These are phyloP conservation scores for Diophrys appendiculata DNA, from an alignment of 73 alveolate species.

Conservation along the genomic window DNA sequence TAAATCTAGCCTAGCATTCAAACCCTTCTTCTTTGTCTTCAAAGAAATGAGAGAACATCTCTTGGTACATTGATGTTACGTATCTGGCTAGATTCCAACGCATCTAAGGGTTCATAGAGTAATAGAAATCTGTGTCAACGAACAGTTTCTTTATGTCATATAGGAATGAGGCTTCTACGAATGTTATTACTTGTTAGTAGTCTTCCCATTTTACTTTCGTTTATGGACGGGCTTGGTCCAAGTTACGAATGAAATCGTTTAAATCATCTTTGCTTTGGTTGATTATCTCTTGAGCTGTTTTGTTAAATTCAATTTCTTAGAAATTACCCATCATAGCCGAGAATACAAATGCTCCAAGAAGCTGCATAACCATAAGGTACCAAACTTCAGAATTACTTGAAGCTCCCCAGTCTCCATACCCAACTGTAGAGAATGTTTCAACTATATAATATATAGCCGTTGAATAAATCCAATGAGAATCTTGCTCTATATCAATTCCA, in stretches of 20 bases:
- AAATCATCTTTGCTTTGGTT: not conserved
- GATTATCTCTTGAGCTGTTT: not conserved
- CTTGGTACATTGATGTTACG: not conserved
- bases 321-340: slow-evolving; percentile 2
- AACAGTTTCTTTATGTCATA: not conserved
- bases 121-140: not conserved
- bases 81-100: not conserved
- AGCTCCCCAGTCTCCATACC: slow-evolving; percentile 4
- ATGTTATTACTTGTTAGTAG: not conserved
- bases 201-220: not conserved
- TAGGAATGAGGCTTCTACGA: not conserved
- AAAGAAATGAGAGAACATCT: no score
- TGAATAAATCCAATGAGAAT: no score
- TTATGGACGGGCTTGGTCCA: not conserved
- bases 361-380: slow-evolving; percentile 10
- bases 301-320: not conserved
- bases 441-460: not conserved
- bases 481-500: no score
- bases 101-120: not conserved
- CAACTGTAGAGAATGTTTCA: slow-evolving; percentile 5
- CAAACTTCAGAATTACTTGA: not conserved
- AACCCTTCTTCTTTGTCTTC: not conserved
- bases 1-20: not conserved
- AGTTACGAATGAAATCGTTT: not conserved
- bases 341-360: slow-evolving; percentile 1